A percentile compares a stretch with the other conserved stretches of the same genome.
These are phyloP conservation scores for Paecilomyces fulvus DNA, from an alignment of 2,329 filamentous ascomycete genomes.

Conservation along the genomic window DNA sequence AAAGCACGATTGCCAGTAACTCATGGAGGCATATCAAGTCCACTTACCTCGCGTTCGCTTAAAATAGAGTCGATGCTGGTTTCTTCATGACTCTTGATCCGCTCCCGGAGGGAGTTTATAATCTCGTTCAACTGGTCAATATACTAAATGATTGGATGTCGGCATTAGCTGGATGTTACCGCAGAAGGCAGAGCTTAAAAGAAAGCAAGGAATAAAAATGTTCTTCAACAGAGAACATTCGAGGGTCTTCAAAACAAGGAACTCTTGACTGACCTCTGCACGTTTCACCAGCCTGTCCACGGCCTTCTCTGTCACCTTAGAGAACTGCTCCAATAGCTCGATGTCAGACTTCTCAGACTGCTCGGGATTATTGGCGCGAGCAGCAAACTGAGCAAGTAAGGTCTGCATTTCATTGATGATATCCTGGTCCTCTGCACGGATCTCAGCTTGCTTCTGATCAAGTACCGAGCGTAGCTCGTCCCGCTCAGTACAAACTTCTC, in stretches of 20 bases:
- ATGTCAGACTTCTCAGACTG: slow-evolving; percentile 27
- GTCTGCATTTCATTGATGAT: slow-evolving; percentile 34
- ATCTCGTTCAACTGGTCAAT: slow-evolving; percentile 36
- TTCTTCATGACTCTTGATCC: slow-evolving; percentile 33
- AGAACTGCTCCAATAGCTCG: slow-evolving; percentile 36
- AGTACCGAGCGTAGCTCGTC: slow-evolving; percentile 32
- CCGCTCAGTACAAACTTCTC: slow-evolving; percentile 30
- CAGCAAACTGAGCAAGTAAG: slow-evolving; percentile 32
- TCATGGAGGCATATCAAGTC: background rate
- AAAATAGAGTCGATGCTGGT: slow-evolving; percentile 26
- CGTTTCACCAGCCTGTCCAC: slow-evolving; percentile 34
- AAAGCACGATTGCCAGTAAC: background rate
- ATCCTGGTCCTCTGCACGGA: slow-evolving; percentile 32
- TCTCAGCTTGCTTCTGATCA: slow-evolving; percentile 30
- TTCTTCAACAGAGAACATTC: background rate
- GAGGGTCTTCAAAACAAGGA: slow-evolving; percentile 3
- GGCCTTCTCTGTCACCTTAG: slow-evolving; percentile 50
- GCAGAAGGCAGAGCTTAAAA: background rate
- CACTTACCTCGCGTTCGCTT: slow-evolving; percentile 33
- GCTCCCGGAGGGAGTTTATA: slow-evolving; percentile 34
- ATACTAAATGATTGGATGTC: slow-evolving; percentile 19
- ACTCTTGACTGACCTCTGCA: slow-evolving; percentile 30
- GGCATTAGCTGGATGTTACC: background rate
- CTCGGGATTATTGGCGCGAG: slow-evolving; percentile 22
- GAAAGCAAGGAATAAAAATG: background rate